phyloP scores from a whole-genome alignment of 2,329 filamentous ascomycete species.

The Aschersonia sp. region DNA sequence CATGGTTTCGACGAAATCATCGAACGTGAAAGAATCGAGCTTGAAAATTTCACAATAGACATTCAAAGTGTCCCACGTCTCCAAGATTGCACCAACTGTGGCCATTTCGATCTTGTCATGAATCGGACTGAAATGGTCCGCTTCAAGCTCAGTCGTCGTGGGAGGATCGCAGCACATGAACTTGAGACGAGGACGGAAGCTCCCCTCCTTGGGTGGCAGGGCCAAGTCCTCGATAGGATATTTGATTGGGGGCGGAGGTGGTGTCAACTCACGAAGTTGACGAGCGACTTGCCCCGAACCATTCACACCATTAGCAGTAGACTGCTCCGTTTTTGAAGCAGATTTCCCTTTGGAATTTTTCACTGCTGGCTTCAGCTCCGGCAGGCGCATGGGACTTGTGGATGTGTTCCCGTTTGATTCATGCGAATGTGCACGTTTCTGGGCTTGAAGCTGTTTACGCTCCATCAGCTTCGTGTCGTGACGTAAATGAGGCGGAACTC shows the following conservation, averaged over 20 bases:
- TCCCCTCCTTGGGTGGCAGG: slow-evolving; percentile 51
- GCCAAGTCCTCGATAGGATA: slow-evolving; percentile 94
- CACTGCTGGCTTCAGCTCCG: slow-evolving; percentile 58
- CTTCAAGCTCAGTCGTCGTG: slow-evolving; percentile 26
- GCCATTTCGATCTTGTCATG: slow-evolving; percentile 55
- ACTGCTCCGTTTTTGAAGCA: slow-evolving; percentile 16
- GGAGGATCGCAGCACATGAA: slow-evolving; percentile 59
- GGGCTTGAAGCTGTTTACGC: slow-evolving; percentile 56
- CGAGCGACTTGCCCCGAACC: slow-evolving; percentile 1
- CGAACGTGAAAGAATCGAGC: slow-evolving; percentile 93
- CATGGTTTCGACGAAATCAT: slow-evolving; percentile 87
- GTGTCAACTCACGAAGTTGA: slow-evolving; percentile 19
- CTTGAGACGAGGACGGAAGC: slow-evolving; percentile 59
- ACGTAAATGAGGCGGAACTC: slow-evolving; percentile 68
- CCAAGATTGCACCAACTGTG: slow-evolving; percentile 72
- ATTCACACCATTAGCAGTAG: slow-evolving; percentile 21
- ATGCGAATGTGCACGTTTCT: slow-evolving; percentile 41
- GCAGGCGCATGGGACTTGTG: slow-evolving; percentile 42
- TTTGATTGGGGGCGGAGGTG: slow-evolving; percentile 62
- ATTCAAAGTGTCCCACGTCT: slow-evolving; percentile 93
- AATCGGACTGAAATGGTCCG: slow-evolving; percentile 4
- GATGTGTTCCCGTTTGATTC: slow-evolving; percentile 27
- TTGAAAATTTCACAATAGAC: slow-evolving; percentile 95
- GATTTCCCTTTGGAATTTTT: slow-evolving; percentile 53
- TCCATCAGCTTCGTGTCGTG: slow-evolving; percentile 69